phyloP scores from a whole-genome alignment of 768 basidiomycete genomes.

The Naganishia friedmannii region DNA sequence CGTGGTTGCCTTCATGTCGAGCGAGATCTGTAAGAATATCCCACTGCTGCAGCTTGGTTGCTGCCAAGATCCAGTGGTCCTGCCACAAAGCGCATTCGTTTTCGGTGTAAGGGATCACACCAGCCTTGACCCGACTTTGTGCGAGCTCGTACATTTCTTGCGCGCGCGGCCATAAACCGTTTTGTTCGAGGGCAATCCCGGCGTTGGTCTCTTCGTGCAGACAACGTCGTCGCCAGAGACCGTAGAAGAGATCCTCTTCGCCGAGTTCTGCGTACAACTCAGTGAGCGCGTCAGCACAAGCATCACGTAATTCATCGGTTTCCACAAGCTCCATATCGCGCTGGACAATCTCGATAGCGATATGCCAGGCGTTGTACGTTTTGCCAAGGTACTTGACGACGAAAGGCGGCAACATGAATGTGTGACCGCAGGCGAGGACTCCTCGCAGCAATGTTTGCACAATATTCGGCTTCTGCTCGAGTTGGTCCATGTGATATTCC shows the following conservation, averaged over 20 bases:
- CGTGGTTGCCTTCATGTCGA: slow-evolving; percentile 80
- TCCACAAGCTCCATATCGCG: slow-evolving; percentile 75
- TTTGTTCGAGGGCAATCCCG: slow-evolving; percentile 85
- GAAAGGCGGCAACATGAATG: slow-evolving; percentile 86
- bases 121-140: slow-evolving; percentile 76
- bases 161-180: slow-evolving; percentile 95
- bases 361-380: slow-evolving; percentile 94
- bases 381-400: slow-evolving; percentile 94
- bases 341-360: slow-evolving; percentile 78
- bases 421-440: slow-evolving; percentile 76
- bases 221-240: slow-evolving; percentile 85
- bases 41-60: slow-evolving; percentile 97
- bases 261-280: slow-evolving; percentile 93
- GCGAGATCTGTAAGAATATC: slow-evolving; percentile 89
- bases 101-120: slow-evolving; percentile 83
- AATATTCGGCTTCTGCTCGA: slow-evolving; percentile 83
- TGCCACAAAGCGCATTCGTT: slow-evolving; percentile 97
- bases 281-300: slow-evolving; percentile 81
- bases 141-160: slow-evolving; percentile 82
- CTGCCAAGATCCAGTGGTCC: slow-evolving; percentile 95
- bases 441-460: slow-evolving; percentile 85
- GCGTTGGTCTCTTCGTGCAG: slow-evolving; percentile 83
- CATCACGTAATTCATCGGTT: slow-evolving; percentile 73
- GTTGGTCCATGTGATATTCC: slow-evolving; percentile 87
- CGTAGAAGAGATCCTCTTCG: slow-evolving; percentile 97